phyloP scores from a whole-genome alignment of 352 stramenopile genomes.

The Globisporangium canariense region DNA sequence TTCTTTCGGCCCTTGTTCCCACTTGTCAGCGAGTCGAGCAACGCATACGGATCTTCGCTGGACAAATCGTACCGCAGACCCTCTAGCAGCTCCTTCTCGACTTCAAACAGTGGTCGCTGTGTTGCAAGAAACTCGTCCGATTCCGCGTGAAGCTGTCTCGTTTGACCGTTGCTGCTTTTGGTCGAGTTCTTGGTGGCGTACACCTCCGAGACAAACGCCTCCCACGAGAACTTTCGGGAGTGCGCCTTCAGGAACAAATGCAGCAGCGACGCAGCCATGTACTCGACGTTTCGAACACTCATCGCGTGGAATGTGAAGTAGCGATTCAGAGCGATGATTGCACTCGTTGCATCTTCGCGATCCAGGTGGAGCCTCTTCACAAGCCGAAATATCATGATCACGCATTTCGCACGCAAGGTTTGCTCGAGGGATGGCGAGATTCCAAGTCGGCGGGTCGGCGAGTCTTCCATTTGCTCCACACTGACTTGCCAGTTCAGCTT shows the following conservation, averaged over 20 bases:
- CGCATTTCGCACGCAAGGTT: slow-evolving; percentile 57
- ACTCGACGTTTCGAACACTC: slow-evolving; percentile 55
- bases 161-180: slow-evolving; percentile 18
- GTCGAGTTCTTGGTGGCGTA: slow-evolving; percentile 53
- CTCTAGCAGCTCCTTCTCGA: slow-evolving; percentile 64
- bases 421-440: slow-evolving; percentile 71
- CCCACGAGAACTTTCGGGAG: slow-evolving; percentile 51
- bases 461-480: slow-evolving; percentile 50
- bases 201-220: slow-evolving; percentile 65
- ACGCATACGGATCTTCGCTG: slow-evolving; percentile 58
- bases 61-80: slow-evolving; percentile 74
- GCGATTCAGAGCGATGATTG: slow-evolving; percentile 75
- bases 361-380: slow-evolving; percentile 60
- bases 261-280: slow-evolving; percentile 64
- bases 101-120: slow-evolving; percentile 55
- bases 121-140: slow-evolving; percentile 53
- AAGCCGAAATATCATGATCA: slow-evolving; percentile 61
- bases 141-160: slow-evolving; percentile 16
- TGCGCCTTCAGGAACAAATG: slow-evolving; percentile 78
- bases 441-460: slow-evolving; percentile 46
- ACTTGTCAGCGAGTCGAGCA: slow-evolving; percentile 67
- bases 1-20: slow-evolving; percentile 42
- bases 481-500: slow-evolving; percentile 76
- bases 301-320: slow-evolving; percentile 77
- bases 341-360: slow-evolving; percentile 66